These are phyloP conservation scores for Fraxinus sp. DNA, from an alignment of 305 asterid species.

Conservation along the genomic window DNA sequence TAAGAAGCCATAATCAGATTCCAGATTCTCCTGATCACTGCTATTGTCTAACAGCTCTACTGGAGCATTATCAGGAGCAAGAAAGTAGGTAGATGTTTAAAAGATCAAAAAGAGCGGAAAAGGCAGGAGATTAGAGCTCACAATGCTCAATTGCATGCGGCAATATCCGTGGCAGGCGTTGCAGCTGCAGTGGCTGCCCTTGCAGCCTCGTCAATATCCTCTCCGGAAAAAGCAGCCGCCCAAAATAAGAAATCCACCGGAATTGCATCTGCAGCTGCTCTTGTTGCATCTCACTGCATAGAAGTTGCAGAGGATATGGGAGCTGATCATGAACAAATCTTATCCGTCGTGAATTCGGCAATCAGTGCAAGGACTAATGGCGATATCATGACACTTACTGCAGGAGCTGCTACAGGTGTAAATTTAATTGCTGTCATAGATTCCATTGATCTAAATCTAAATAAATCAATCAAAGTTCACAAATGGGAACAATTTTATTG, in stretches of 20 bases:
- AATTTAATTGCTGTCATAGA: slow-evolving; percentile 2
- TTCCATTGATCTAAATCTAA: slow-evolving; percentile 2
- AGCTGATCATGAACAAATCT: slow-evolving; percentile 67
- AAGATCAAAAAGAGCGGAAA: slow-evolving; percentile 78
- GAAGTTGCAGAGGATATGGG: slow-evolving; percentile 90
- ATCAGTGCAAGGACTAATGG: slow-evolving; percentile 77
- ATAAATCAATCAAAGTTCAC: neutral
- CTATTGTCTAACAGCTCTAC: slow-evolving; percentile 39
- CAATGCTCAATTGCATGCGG: slow-evolving; percentile 80
- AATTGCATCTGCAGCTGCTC: slow-evolving; percentile 82
- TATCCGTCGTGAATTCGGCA: slow-evolving; percentile 67
- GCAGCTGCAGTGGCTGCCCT: slow-evolving; percentile 91
- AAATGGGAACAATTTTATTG: neutral
- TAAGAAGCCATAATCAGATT: neutral
- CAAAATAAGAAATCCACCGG: slow-evolving; percentile 49
- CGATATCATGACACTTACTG: slow-evolving; percentile 85
- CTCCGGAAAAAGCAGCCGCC: slow-evolving; percentile 36
- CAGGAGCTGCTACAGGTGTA: slow-evolving; percentile 88
- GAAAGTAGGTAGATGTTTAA: slow-evolving; percentile 68
- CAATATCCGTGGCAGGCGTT: slow-evolving; percentile 79
- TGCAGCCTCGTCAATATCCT: slow-evolving; percentile 49
- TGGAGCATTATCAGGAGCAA: slow-evolving; percentile 56
- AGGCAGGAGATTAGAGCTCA: slow-evolving; percentile 80
- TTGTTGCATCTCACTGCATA: slow-evolving; percentile 91
- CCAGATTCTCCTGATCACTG: slow-evolving; percentile 4